Evolutionary conservation across 2,329 filamentous ascomycete species (phyloP).

Genomic region (Alternaria metachromatica): DNA sequence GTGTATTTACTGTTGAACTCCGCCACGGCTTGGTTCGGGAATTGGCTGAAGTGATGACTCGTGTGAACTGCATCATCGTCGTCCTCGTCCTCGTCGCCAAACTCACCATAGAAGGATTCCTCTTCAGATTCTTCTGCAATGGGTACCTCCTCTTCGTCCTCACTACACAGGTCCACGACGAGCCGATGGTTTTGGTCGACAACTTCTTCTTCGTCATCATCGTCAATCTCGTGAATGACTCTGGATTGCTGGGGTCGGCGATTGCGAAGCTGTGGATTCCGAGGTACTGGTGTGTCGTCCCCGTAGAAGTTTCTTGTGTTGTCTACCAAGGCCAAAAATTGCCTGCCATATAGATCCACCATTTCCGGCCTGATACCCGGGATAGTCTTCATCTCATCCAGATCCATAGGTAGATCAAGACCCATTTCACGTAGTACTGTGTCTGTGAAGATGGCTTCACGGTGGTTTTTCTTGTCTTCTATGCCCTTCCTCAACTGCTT

Average conservation of each 20-base stretch:
- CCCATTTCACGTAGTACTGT: conserved; percentile 75
- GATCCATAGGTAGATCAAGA: conserved; percentile 68
- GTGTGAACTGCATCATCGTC: conserved; percentile 23
- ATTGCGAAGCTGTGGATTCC: conserved; percentile 17
- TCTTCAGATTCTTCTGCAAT: conserved; percentile 22
- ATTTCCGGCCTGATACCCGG: conserved; percentile 68
- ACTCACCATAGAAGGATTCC: conserved; percentile 29
- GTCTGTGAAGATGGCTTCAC: conserved; percentile 70
- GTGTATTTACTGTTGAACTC: conserved; percentile 38
- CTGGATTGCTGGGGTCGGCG: conserved; percentile 19
- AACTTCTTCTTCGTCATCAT: conserved; percentile 49
- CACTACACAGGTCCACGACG: conserved; percentile 55
- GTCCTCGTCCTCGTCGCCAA: conserved; percentile 34
- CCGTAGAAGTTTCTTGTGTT: conserved; percentile 38
- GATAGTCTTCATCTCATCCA: conserved; percentile 69
- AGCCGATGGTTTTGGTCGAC: conserved; percentile 59
- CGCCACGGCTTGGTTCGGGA: conserved; percentile 35
- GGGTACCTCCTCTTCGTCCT: conserved; percentile 34
- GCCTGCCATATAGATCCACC: conserved; percentile 66
- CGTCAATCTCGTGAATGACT: conserved; percentile 42
- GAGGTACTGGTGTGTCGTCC: conserved; percentile 21
- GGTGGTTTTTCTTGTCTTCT: conserved; percentile 64
- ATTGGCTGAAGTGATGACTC: conserved; percentile 41
- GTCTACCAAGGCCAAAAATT: conserved; percentile 65
- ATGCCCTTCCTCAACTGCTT: conserved; percentile 66